Conservation (phyloP, 1,284 basidiomycete species). For the Ceratobasidium sp. region DNA sequence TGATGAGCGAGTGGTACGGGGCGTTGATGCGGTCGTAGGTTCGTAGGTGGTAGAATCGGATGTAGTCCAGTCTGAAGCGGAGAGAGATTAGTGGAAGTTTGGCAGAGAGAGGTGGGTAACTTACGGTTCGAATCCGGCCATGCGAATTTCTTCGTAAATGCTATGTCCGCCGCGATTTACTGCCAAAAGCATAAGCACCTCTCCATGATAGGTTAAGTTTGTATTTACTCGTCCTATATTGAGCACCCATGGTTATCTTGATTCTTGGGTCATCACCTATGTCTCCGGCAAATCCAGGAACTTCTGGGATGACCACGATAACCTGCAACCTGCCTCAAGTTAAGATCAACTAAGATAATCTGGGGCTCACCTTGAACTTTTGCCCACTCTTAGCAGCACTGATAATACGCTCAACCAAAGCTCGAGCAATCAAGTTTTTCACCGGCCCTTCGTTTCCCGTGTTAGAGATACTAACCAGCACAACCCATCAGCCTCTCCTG, state of each 20-base stretch:
- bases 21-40: constrained; percentile 92
- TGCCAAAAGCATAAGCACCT: neutral
- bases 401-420: constrained; percentile 84
- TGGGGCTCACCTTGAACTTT: constrained; percentile 76
- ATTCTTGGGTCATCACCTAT: constrained; percentile 75
- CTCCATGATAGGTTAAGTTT: constrained; percentile 46
- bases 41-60: constrained; percentile 89
- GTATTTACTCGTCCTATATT: constrained; percentile 58
- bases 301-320: constrained; percentile 82
- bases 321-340: constrained; percentile 60
- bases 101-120: constrained; percentile 51
- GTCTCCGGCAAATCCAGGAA: constrained; percentile 84
- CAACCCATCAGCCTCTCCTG: constrained; percentile 46
- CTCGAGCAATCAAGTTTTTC: constrained; percentile 83
- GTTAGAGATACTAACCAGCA: constrained; percentile 73
- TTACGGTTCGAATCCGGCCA: constrained; percentile 83
- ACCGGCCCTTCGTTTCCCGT: constrained; percentile 73
- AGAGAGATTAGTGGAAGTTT: constrained; percentile 5
- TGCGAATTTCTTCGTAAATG: constrained; percentile 84
- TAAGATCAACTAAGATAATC: constrained; percentile 33
- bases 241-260: constrained; percentile 84
- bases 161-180: constrained; percentile 86
- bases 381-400: constrained; percentile 74
- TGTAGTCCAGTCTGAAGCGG: constrained; percentile 71
- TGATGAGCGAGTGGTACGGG: constrained; percentile 69